Percentiles rank a stretch among this genome's conserved stretches.
Evolutionary conservation across 106 monocot species (phyloP).

Genomic region (Apostasia shenzhenica): DNA sequence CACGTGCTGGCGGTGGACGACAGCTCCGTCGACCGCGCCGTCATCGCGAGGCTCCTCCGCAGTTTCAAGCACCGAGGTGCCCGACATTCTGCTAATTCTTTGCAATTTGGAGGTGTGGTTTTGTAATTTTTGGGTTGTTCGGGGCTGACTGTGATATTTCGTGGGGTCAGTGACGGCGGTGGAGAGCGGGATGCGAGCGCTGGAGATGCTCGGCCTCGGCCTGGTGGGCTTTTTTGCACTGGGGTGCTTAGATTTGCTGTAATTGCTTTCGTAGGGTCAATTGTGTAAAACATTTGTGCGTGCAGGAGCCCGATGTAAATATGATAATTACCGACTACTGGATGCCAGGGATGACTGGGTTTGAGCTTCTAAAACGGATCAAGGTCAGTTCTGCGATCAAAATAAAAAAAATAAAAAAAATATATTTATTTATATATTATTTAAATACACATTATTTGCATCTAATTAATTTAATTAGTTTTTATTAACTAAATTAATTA

Average conservation of each 20-base stretch:
- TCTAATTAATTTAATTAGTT: no score
- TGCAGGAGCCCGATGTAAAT: conserved; percentile 53
- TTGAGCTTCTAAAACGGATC: conserved; percentile 60
- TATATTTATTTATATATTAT: neutral
- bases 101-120: neutral
- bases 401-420: neutral
- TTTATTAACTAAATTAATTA: no score
- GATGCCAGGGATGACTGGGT: conserved; percentile 87
- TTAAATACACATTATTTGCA: no score
- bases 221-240: neutral
- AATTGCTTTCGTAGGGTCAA: neutral
- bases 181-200: conserved; percentile 28
- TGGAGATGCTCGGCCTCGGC: conserved; percentile 19
- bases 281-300: neutral
- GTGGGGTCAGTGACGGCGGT: conserved; percentile 23
- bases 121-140: neutral
- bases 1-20: conserved; percentile 87
- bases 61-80: conserved; percentile 37
- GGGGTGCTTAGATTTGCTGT: neutral
- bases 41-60: conserved; percentile 42
- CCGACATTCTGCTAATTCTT: neutral
- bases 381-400: conserved; percentile 25
- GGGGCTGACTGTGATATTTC: neutral
- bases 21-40: conserved; percentile 51
- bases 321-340: conserved; percentile 89